Base-by-base conservation (phyloP, 495 filamentous ascomycete genomes). In the Cudoniella acicularis region DNA sequence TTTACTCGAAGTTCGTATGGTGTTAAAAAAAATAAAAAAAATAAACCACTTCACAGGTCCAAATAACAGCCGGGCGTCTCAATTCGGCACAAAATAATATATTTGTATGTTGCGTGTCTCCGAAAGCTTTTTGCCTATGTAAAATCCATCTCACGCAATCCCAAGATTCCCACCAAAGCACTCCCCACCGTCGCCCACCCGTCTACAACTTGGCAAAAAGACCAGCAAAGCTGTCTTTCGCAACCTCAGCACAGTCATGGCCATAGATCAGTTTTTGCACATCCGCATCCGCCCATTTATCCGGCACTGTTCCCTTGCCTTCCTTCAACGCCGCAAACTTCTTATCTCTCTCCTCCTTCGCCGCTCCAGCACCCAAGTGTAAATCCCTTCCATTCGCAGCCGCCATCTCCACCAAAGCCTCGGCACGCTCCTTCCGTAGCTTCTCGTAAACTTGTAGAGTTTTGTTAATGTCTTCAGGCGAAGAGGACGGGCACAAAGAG, bases 231-330 rank as follows among this genome's bases (percentile, higher is more conserved):
- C 25, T 17, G 40, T 65, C 62, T 54, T 58, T 46, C 20, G 62
- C 62, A 49, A 58, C 49, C 43, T 41, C 24, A 48, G 25, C 30
- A 61, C 62, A 65, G 59, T 65, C 62, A 61, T 58, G 74, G 20
- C 87, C 84, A 70, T 90, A 91, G 64, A 91, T 88, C 79, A 86
- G 81, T 67, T 81, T 79, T 75, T 91, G 88, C 51, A 91, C 84
- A 57, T 77, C 79, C 1, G 59, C 59, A 79, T 86, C 85, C 24
- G 87, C 89, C 89, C 89, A 92, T 75, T 89, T 88, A 73, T 92
- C 89, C 10, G 88, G 87, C 60, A 81, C 75, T 26, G 67, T 67
- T 10, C 61, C 60, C 52, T 83, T 75, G 24, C 77, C 74, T 3
- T 83, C 80, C 65, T 80, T 84, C 57, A 84, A 71, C 52, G 79